Base-by-base conservation (phyloP, 805 yeast species). In the Middelhovenomyces tepae region DNA sequence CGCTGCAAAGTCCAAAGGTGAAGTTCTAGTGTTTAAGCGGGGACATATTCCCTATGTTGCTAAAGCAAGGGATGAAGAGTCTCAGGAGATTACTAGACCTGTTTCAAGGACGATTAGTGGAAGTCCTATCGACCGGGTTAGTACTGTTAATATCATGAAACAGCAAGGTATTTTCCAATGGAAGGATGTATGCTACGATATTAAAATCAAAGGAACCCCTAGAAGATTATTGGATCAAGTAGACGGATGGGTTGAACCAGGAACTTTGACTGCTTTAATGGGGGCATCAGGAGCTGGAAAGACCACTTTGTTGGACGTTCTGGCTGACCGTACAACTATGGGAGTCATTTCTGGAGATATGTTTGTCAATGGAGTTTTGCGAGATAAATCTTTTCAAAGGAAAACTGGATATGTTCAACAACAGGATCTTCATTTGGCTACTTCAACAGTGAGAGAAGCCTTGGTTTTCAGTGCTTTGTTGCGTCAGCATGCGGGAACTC, bases 201-300 rank as follows among this genome's bases (percentile, higher is more conserved):
- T 81, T 37, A 67, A 72, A 48, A 74, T 76, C 44, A 53, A 49
- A 48, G 56, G 56, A 24, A 82, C 71, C 40, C 64, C 72, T 18
- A 65, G 85, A 49, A 65, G 75, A 39, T 70, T 80, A 40, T 58
- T 80, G 50, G 63, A 65, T 40, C 67, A 71, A 40, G 82, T 81
- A 36, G 83, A 78, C 51, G 91, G 89, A 31, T 80, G 83, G 81
- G 86, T 80, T 27, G 77, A 78, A 50, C 87, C 87, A 7, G 87
- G 87, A 43, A 78, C 85, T 29, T 60, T 81, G 50, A 81, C 89
- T 33, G 91, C 91, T 4, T 57, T 75, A 32, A 74, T 75, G 80
- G 83, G 85, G 46, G 76, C 78, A 11, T 75, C 85, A 25, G 86
- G 86, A 60, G 86, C 87, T 39, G 87, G 87, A 65, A 78, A 78